Evolutionary conservation across 192 early-diverging fungal genomes (phyloP).

Genomic region (Chytriomyces sp.): DNA sequence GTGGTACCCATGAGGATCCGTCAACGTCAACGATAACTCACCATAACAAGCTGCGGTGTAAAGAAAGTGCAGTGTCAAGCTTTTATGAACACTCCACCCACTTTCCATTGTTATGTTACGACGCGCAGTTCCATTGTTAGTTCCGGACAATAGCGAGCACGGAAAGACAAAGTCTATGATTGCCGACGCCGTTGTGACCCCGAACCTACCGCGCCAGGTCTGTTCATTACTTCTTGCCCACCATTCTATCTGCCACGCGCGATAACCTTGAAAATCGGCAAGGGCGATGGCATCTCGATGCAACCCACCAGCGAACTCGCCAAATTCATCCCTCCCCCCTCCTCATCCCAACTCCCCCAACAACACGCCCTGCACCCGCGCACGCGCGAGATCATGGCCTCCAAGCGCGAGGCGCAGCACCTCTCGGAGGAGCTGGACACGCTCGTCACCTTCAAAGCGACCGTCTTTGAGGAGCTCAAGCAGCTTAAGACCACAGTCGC

Average conservation of each 20-base stretch:
- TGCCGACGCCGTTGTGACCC: conserved; percentile 3
- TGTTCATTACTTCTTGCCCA: neutral
- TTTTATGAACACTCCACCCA: no score
- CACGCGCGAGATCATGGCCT: conserved; percentile 1
- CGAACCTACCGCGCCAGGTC: conserved; percentile 7
- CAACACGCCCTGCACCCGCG: conserved; percentile 10
- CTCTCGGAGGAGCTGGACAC: neutral
- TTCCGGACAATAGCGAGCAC: neutral
- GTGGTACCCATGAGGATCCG: no score
- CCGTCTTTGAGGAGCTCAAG: conserved; percentile 14
- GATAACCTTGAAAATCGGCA: neutral
- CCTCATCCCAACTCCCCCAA: conserved; percentile 3
- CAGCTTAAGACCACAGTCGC: neutral
- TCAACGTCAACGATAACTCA: no score
- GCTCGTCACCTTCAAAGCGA: conserved; percentile 6
- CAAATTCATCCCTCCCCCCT: neutral
- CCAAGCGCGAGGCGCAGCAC: neutral
- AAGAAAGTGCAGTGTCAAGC: no score
- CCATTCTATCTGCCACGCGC: neutral
- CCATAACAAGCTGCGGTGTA: no score
- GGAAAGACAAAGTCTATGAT: neutral
- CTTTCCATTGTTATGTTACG: no score
- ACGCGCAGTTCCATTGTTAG: no score
- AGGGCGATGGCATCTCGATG: conserved; percentile 11
- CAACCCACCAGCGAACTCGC: conserved; percentile 10